phyloP scores from a whole-genome alignment of 2,329 filamentous ascomycete species.

The Fusarium nisikadoi region DNA sequence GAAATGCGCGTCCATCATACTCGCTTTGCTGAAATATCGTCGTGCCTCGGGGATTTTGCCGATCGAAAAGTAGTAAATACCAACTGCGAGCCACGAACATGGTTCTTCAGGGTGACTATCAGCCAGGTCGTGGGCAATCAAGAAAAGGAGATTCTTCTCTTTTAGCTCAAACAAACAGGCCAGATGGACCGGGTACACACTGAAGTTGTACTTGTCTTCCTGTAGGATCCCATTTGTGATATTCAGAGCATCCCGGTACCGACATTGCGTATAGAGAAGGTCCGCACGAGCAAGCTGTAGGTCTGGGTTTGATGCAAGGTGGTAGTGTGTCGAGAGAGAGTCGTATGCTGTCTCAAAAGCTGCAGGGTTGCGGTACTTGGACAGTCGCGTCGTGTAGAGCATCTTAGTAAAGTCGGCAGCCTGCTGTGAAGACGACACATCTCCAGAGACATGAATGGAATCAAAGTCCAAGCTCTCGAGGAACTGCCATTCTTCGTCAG shows the following conservation, averaged over 20 bases:
- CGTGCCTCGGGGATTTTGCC: constrained; percentile 91
- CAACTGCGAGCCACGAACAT: constrained; percentile 92
- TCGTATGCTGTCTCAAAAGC: constrained; percentile 88
- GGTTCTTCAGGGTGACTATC: constrained; percentile 92
- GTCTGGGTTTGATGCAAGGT: constrained; percentile 85
- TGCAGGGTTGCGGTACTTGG: constrained; percentile 90
- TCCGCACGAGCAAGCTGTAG: constrained; percentile 91
- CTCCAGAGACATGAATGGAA: constrained; percentile 73
- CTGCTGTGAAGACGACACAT: constrained; percentile 78
- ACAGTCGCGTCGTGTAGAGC: constrained; percentile 94
- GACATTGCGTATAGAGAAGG: constrained; percentile 92
- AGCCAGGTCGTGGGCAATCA: constrained; percentile 91
- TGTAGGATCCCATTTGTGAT: constrained; percentile 86
- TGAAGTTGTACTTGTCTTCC: constrained; percentile 88
- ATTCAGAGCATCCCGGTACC: constrained; percentile 85
- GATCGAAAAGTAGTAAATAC: constrained; percentile 92
- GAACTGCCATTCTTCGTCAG: constrained; percentile 90
- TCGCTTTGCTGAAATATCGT: constrained; percentile 96
- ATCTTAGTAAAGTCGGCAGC: constrained; percentile 94
- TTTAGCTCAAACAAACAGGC: constrained; percentile 90
- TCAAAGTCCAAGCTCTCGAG: constrained; percentile 92
- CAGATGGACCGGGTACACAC: constrained; percentile 88
- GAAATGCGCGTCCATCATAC: constrained; percentile 97
- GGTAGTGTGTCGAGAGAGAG: constrained; percentile 93
- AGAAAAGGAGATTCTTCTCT: constrained; percentile 87